phyloP scores from a whole-genome alignment of 2,329 filamentous ascomycete genomes.

The Talaromyces funiculosus region DNA sequence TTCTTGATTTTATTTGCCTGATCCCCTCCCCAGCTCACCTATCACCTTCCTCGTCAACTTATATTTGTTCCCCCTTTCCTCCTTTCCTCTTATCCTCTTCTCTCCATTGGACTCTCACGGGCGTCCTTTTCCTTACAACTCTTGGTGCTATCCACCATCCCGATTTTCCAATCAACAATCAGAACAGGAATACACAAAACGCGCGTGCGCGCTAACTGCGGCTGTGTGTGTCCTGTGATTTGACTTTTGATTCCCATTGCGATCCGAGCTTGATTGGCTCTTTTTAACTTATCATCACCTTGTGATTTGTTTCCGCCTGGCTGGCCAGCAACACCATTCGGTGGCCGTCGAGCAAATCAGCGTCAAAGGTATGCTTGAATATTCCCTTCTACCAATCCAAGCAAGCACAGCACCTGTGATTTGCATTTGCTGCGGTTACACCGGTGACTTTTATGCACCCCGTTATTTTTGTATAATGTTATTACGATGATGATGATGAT shows the following conservation, averaged over 20 bases:
- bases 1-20: slow-evolving; percentile 4
- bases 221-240: neutral
- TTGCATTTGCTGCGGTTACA: neutral
- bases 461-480: neutral
- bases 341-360: slow-evolving; percentile 19
- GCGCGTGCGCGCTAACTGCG: slow-evolving; percentile 4
- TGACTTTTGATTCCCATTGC: slow-evolving; percentile 1
- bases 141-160: slow-evolving; percentile 19
- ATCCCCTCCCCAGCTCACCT: neutral
- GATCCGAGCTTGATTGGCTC: neutral
- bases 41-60: slow-evolving; percentile 1
- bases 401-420: neutral
- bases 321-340: neutral
- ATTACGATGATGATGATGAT: too few relatives aligned
- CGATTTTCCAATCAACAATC: slow-evolving; percentile 1
- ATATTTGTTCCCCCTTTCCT: slow-evolving; percentile 5
- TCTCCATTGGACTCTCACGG: slow-evolving; percentile 13
- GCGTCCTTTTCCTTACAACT: slow-evolving; percentile 7
- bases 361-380: slow-evolving; percentile 21
- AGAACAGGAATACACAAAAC: neutral
- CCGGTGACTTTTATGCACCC: neutral
- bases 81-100: slow-evolving; percentile 5
- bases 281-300: neutral
- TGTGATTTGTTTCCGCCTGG: slow-evolving; percentile 12
- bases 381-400: slow-evolving; percentile 8